Percentiles rank a stretch among this genome's conserved stretches.
Conservation (phyloP, 2,329 filamentous ascomycete species). For the Colletotrichum tabaci region DNA sequence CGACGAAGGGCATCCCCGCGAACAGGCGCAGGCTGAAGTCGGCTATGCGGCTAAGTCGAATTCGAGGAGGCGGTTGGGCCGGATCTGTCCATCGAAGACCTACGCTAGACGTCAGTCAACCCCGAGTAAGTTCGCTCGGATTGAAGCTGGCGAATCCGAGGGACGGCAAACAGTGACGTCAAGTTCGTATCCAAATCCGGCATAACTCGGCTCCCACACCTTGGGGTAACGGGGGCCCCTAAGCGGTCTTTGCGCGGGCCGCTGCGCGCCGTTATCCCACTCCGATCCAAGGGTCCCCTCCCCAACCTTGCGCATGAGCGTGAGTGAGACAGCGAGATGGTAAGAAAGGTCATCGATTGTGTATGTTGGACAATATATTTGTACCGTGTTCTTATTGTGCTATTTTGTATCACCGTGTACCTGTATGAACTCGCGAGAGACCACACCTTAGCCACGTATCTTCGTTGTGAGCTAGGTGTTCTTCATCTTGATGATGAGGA, state of each 20-base stretch:
- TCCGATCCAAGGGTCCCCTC: background rate
- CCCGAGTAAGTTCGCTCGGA: background rate
- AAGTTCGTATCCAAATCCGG: slow-evolving; percentile 1
- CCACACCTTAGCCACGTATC: no score
- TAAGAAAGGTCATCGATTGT: background rate
- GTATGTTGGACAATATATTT: no score
- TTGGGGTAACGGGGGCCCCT: background rate
- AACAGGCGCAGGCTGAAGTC: background rate
- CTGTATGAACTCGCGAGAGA: no score
- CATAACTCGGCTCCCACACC: background rate
- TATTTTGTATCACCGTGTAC: no score
- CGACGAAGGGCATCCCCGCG: background rate
- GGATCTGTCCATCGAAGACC: background rate
- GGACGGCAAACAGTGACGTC: background rate
- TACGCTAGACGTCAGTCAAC: background rate
- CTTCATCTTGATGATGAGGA: no score
- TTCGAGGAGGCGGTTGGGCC: background rate
- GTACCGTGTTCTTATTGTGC: no score
- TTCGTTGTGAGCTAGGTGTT: no score
- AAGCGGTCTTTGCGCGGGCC: background rate
- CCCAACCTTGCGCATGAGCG: background rate
- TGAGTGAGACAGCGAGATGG: background rate
- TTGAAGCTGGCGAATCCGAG: background rate
- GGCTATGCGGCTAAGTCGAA: background rate
- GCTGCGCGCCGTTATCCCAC: background rate